Evolutionary conservation across 768 basidiomycete species (phyloP), one percentile per base, ranked within the genome.

Genomic region (Mycena belliarum): DNA sequence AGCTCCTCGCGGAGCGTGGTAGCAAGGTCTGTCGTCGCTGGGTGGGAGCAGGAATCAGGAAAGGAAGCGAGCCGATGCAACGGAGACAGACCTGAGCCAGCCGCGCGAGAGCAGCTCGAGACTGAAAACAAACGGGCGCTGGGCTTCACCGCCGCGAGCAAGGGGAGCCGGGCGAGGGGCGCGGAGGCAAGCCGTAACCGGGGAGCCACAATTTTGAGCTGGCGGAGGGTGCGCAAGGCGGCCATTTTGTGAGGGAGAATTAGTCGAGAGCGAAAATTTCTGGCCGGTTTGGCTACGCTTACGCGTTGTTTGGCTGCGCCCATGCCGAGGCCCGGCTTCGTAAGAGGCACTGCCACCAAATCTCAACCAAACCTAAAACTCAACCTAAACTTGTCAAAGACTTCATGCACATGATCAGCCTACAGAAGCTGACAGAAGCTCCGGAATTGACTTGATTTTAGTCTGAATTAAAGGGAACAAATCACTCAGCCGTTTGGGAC

Each of bases 1-100:
- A 97, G 79, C 76, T 98, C 96, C 67, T 89, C 85, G 38, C 79
- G 72, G 42, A 96, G 77, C 65, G 88, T 91, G 66, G 87, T 79
- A 16, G 85, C 79, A 29, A 98, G 82, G n/a, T 83, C 72, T 28
- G 87, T 75, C 68, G 93, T 90, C 52, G 86, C 55, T 56, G n/a
- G 16, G 14, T 10, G 24, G 38, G 29, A 3, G n/a, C 6, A 43
- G 26, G 4, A 6, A 38, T 25, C 15, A 3, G 2, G 23, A 3
- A 35, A 33, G 10, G 32, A 18, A 9, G 38, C 28, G 21, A 18
- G 21, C 14, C 15, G 4, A 9, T 32, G 29, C 7, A 32, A 32
- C 12, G 29, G 12, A 12, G 21, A 33, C 53, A 21, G 28, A 56
- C 55, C 47, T 4, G 47, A 21, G n/a, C 21, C 23, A 32, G 26